Base-by-base conservation (phyloP, 768 basidiomycete species). In the Phlegmacium glaucopus region DNA sequence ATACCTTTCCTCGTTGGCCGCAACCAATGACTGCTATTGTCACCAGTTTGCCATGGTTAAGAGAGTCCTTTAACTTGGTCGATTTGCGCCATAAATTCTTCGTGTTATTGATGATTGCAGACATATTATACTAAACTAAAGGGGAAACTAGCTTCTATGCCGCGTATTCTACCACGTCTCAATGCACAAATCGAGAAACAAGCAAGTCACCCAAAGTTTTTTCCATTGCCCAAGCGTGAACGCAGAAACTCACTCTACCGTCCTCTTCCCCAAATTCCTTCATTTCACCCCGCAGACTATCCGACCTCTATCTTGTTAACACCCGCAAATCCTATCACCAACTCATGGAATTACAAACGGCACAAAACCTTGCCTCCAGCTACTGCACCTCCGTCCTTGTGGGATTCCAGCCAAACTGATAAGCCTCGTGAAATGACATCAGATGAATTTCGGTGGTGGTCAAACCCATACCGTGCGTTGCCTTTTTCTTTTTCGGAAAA, bases 21-120 rank as follows among this genome's bases (percentile, higher is more conserved):
- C 89, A 90, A 15, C 92, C 92, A 27, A 94, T 64, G 50, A 94
- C 69, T 11, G 82, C 90, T 29, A 94, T 55, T 0, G 88, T 92
- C 38, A 92, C 68, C 9, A 82, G 79, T 9, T 61, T 49, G 9
- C 53, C 41, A 30, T 57, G 47, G 10, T 28, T 10, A 11, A 55
- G 45, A 34, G 58, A 41, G 18, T 61, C 56, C 52, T 59, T 66
- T 34, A 53, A 45, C 51, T 47, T 65, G 28, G 53, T 44, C 26
- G 65, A 61, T 41, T 60, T 66, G 38, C 66, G 63, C 66, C 69
- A 72, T 43, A 71, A 57, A 10, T 53, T 60, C 50, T 69, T 73
- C 22, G 66, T 67, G 47, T 56, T 62, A 28, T 57, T 57, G 26
- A 67, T 52, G 44, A 66, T 54, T 42, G 61, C 59, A 37, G 64